Conservation (phyloP, 129 eudicot genomes). For the Pittosporum tobira region DNA sequence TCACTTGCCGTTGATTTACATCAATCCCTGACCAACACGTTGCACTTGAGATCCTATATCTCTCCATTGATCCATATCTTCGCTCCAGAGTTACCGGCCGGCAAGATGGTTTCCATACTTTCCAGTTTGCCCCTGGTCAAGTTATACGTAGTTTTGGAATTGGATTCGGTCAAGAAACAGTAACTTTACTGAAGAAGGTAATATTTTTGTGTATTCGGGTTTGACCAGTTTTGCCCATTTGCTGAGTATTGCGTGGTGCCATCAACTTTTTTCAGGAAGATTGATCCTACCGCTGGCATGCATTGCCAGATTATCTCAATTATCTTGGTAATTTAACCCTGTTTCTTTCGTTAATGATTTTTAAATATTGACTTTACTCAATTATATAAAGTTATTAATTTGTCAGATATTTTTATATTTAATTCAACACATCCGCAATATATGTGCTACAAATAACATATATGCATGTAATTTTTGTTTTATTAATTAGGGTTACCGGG, state of each 20-base stretch:
- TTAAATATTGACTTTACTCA: background rate
- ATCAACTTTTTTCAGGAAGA: constrained; percentile 19
- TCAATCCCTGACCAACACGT: constrained; percentile 33
- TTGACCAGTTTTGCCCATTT: no score
- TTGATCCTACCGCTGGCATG: constrained; percentile 23
- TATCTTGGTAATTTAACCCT: constrained; percentile 29
- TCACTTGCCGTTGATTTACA: constrained; percentile 17
- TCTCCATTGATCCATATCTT: constrained; percentile 37
- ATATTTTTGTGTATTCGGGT: no score
- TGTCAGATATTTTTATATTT: no score
- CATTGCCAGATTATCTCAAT: constrained; percentile 23
- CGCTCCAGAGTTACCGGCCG: constrained; percentile 32
- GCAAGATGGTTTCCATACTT: constrained; percentile 24
- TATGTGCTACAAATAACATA: no score
- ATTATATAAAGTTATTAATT: no score
- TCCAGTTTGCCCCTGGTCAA: constrained; percentile 17
- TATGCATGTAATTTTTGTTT: no score
- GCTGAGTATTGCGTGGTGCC: constrained; percentile 32
- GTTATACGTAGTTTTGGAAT: constrained; percentile 18
- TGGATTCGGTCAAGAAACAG: constrained; percentile 28
- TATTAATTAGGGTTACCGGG: constrained; percentile 45
- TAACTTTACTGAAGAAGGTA: constrained; percentile 23
- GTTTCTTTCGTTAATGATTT: background rate
- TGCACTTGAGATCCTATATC: constrained; percentile 24
- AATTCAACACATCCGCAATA: no score